These are phyloP conservation scores for Gastrolobium bilobum DNA, from an alignment of 306 rosid genomes.

Conservation along the genomic window DNA sequence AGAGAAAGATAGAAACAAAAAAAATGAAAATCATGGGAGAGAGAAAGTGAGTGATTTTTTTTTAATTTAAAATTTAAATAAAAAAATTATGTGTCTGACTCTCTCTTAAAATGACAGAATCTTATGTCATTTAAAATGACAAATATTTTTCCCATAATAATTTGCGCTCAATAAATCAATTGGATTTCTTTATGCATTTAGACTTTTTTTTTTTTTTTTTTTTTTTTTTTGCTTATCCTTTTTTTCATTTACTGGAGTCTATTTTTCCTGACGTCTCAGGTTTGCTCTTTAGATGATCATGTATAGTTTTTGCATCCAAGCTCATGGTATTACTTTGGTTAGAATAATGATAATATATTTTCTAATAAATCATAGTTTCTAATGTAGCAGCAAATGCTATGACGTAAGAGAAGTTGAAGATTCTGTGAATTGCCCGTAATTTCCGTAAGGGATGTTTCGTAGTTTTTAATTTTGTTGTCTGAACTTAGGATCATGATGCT, in stretches of 20 bases:
- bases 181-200: background rate
- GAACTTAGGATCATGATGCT: background rate
- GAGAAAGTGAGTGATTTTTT: no score
- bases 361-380: background rate
- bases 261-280: background rate
- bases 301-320: background rate
- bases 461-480: background rate
- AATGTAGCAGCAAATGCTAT: background rate
- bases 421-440: background rate
- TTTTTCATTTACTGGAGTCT: background rate
- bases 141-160: no score
- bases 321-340: conserved; percentile 4
- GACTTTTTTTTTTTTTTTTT: background rate
- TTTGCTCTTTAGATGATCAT: background rate
- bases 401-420: conserved; percentile 2
- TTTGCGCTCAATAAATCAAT: background rate
- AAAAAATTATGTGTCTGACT: no score
- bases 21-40: no score
- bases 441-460: background rate
- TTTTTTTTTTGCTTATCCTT: background rate
- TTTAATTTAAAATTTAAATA: no score
- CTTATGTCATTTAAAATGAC: no score
- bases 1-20: no score
- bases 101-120: no score
- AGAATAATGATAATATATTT: background rate